A percentile compares a stretch with the other conserved stretches of the same genome.
These are phyloP conservation scores for Mycena pura DNA, from an alignment of 768 basidiomycete species.

Conservation along the genomic window DNA sequence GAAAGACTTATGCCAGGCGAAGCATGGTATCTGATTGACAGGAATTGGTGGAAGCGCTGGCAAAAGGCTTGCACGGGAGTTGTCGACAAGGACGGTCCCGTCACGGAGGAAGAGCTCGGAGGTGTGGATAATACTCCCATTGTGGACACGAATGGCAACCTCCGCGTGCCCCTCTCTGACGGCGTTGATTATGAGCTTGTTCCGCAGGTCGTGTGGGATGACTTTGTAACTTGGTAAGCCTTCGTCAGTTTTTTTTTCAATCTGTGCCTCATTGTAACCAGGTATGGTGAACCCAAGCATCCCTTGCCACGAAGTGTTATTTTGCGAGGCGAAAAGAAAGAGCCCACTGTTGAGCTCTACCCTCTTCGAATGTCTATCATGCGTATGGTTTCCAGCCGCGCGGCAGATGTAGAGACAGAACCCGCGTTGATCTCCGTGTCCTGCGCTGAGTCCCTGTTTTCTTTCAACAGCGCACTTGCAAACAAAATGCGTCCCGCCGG, in stretches of 20 bases:
- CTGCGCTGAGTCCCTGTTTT: constrained; percentile 53
- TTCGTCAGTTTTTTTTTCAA: neutral
- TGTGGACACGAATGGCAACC: constrained; percentile 58
- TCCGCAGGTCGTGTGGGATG: constrained; percentile 73
- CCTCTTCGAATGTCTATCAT: constrained; percentile 71
- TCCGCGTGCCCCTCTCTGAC: constrained; percentile 57
- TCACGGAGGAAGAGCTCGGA: constrained; percentile 69
- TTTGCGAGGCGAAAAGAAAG: constrained; percentile 56
- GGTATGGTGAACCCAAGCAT: constrained; percentile 71
- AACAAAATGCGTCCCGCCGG: constrained; percentile 39
- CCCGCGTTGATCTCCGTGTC: constrained; percentile 55
- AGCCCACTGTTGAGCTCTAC: constrained; percentile 70
- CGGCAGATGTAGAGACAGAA: constrained; percentile 33
- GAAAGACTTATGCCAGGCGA: constrained; percentile 67
- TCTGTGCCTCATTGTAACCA: constrained; percentile 34
- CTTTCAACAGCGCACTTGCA: constrained; percentile 50
- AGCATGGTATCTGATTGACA: constrained; percentile 79
- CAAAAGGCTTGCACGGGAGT: constrained; percentile 72
- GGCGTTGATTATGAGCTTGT: constrained; percentile 78
- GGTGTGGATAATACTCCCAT: constrained; percentile 79
- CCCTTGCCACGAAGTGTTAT: constrained; percentile 75
- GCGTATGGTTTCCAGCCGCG: constrained; percentile 37
- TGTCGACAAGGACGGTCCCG: constrained; percentile 68
- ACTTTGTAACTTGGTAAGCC: constrained; percentile 68
- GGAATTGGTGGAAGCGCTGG: constrained; percentile 80